Conservation (phyloP, 768 basidiomycete genomes). For the Boletus eberwhitei region DNA sequence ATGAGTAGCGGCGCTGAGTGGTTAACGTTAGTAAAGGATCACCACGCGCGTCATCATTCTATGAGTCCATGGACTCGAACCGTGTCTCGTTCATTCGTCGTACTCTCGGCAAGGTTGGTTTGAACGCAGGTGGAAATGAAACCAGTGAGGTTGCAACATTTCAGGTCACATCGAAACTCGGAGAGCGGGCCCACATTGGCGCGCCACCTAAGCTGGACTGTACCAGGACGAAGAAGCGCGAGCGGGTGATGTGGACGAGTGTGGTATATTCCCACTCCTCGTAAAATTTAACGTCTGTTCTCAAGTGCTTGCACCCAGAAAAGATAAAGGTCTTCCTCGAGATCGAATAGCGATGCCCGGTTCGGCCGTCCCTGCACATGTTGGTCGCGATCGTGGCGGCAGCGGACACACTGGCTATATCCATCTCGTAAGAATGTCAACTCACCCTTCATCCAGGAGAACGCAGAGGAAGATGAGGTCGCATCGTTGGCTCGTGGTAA, state of each 20-base stretch:
- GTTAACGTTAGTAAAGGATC: no score
- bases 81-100: no score
- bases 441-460: no score
- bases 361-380: background rate
- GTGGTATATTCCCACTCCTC: no score
- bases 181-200: background rate
- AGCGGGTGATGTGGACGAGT: background rate
- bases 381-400: background rate
- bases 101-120: no score
- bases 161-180: background rate
- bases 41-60: no score
- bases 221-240: background rate
- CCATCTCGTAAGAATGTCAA: no score
- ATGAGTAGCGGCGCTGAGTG: no score
- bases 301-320: background rate
- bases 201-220: background rate
- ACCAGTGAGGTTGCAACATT: background rate
- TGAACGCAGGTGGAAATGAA: no score
- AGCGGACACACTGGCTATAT: background rate
- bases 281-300: background rate
- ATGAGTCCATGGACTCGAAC: no score
- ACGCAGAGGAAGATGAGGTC: no score
- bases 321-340: background rate
- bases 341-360: background rate
- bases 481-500: no score